A percentile compares a stretch with the other conserved stretches of the same genome.
Evolutionary conservation across 208 protist species (phyloP).

Genomic region (Crithidia brevicula): DNA sequence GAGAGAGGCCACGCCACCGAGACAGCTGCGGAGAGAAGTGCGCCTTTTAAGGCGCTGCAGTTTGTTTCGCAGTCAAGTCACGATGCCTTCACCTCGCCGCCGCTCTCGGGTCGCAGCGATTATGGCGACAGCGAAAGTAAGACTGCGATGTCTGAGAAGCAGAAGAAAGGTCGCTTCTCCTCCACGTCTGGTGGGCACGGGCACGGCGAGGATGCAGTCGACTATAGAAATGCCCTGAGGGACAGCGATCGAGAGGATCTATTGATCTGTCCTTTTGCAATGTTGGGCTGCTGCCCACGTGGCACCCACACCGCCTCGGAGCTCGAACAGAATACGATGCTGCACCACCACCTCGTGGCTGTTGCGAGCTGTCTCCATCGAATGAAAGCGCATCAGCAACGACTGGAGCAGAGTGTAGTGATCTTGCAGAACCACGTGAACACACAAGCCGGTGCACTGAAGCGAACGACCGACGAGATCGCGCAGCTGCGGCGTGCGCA

Average conservation of each 20-base stretch:
- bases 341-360: slow-evolving; percentile 40
- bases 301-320: slow-evolving; percentile 43
- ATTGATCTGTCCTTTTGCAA: slow-evolving; percentile 41
- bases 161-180: too few species aligned
- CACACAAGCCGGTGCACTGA: slow-evolving; percentile 3
- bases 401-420: slow-evolving; percentile 28
- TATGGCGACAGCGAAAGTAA: not conserved
- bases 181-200: too few species aligned
- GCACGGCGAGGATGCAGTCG: too few species aligned
- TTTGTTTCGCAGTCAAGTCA: not conserved
- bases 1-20: too few species aligned
- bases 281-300: slow-evolving; percentile 38
- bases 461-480: not conserved
- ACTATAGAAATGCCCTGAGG: too few species aligned
- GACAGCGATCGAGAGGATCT: not conserved
- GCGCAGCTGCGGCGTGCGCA: not conserved
- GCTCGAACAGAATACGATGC: slow-evolving; percentile 10
- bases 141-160: too few species aligned
- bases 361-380: slow-evolving; percentile 28
- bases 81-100: slow-evolving; percentile 7
- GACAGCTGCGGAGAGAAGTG: too few species aligned
- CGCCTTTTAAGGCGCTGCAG: slow-evolving; percentile 29
- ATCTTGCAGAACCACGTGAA: slow-evolving; percentile 21
- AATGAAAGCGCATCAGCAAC: slow-evolving; percentile 31
- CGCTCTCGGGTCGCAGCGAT: slow-evolving; percentile 11